Conservation (phyloP, 331 rosid species). For the Pyrus hybrid region DNA sequence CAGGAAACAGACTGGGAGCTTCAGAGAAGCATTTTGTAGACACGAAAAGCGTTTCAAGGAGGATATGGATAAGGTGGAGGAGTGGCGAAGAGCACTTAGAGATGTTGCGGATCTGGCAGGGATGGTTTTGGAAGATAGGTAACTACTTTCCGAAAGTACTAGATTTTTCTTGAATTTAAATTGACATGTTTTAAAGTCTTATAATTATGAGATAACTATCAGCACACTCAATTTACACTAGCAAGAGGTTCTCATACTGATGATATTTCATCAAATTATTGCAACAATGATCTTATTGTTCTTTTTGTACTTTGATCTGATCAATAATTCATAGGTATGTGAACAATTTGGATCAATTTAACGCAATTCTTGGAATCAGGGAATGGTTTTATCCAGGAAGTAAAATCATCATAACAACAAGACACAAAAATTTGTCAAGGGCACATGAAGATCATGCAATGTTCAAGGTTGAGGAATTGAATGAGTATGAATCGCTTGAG, state of each 20-base stretch:
- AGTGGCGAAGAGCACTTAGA: background rate
- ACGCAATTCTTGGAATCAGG: background rate
- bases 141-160: no score
- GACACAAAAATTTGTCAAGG: background rate
- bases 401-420: conserved; percentile 2
- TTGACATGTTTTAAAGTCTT: background rate
- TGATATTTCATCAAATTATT: no score
- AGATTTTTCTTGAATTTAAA: background rate
- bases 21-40: background rate
- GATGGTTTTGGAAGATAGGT: background rate
- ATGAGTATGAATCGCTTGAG: background rate
- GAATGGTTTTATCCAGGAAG: background rate
- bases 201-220: no score
- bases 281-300: background rate
- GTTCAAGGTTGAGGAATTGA: background rate
- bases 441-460: background rate
- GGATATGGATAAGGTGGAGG: background rate
- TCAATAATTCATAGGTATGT: background rate
- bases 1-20: background rate
- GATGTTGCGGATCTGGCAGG: background rate
- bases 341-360: background rate
- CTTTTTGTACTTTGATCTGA: background rate
- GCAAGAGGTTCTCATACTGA: no score
- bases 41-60: background rate
- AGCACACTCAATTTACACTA: no score